Conservation (phyloP, 2,329 filamentous ascomycete species). For the Ophiostoma himal-ulmi region DNA sequence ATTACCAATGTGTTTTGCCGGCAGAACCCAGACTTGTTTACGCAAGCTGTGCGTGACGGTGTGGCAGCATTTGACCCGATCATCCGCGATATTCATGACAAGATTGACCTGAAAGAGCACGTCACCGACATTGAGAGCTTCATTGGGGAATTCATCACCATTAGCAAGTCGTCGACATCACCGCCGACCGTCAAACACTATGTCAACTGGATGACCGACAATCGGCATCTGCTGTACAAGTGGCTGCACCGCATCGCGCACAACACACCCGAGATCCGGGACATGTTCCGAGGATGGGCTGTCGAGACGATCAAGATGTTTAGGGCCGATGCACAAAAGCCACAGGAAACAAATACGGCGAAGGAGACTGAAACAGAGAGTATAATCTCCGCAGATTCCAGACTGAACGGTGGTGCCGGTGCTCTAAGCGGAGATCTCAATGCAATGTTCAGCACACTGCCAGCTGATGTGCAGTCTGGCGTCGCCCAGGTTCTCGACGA, state of each 20-base stretch:
- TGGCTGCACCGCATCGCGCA: slow-evolving; percentile 66
- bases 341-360: neutral
- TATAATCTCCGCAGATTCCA: neutral
- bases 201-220: slow-evolving; percentile 58
- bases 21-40: slow-evolving; percentile 66
- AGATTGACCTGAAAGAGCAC: slow-evolving; percentile 64
- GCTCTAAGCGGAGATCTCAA: slow-evolving; percentile 39
- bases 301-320: slow-evolving; percentile 55
- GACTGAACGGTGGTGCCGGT: slow-evolving; percentile 34
- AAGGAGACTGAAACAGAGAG: neutral
- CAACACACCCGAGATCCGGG: slow-evolving; percentile 60
- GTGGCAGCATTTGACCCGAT: slow-evolving; percentile 68
- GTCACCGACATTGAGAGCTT: slow-evolving; percentile 63
- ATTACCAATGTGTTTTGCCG: slow-evolving; percentile 63
- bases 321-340: slow-evolving; percentile 25
- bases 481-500: slow-evolving; percentile 51
- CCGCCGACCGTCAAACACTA: slow-evolving; percentile 65
- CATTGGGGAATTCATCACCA: slow-evolving; percentile 63
- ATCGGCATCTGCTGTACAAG: slow-evolving; percentile 58
- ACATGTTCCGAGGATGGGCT: slow-evolving; percentile 56
- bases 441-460: slow-evolving; percentile 43
- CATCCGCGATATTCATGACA: slow-evolving; percentile 64
- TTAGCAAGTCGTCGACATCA: slow-evolving; percentile 36
- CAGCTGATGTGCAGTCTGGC: slow-evolving; percentile 39
- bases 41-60: slow-evolving; percentile 57